Percentiles rank a stretch among this genome's conserved stretches.
Conservation (phyloP, 164 flowering plant genomes). For the Vitis riparia region DNA sequence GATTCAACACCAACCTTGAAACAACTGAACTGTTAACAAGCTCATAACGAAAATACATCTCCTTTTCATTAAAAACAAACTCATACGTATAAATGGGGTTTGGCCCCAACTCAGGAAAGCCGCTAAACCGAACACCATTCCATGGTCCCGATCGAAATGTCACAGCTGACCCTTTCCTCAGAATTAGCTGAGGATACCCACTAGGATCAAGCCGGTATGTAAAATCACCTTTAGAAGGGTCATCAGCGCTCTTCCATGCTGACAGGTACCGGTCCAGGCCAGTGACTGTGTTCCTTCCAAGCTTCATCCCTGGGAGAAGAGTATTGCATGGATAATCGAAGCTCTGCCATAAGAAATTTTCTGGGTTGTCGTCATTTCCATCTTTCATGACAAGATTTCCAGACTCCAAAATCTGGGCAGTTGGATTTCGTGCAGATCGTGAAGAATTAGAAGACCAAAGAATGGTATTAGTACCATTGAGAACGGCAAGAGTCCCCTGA, state of each 20-base stretch:
- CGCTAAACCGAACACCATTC: too few species aligned
- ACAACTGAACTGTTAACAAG: neutral
- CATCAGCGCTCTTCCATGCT: constrained; percentile 7
- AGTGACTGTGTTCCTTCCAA: constrained; percentile 1
- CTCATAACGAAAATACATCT: neutral
- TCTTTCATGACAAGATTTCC: too few species aligned
- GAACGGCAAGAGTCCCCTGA: too few species aligned
- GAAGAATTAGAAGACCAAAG: too few species aligned
- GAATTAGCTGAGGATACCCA: constrained; percentile 1
- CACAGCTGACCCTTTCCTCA: neutral
- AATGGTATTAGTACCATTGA: too few species aligned
- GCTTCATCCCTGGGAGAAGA: neutral
- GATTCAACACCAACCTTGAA: neutral
- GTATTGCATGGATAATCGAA: too few species aligned
- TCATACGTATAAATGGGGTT: neutral
- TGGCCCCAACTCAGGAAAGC: too few species aligned
- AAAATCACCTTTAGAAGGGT: constrained; percentile 3
- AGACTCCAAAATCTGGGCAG: too few species aligned
- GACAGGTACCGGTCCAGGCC: constrained; percentile 1
- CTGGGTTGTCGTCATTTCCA: too few species aligned
- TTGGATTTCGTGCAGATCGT: too few species aligned
- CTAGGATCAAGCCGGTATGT: neutral
- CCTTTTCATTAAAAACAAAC: neutral
- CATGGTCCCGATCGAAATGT: too few species aligned
- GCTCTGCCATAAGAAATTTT: too few species aligned